These are phyloP conservation scores for Candida alai DNA, from an alignment of 805 yeast species.

Conservation along the genomic window DNA sequence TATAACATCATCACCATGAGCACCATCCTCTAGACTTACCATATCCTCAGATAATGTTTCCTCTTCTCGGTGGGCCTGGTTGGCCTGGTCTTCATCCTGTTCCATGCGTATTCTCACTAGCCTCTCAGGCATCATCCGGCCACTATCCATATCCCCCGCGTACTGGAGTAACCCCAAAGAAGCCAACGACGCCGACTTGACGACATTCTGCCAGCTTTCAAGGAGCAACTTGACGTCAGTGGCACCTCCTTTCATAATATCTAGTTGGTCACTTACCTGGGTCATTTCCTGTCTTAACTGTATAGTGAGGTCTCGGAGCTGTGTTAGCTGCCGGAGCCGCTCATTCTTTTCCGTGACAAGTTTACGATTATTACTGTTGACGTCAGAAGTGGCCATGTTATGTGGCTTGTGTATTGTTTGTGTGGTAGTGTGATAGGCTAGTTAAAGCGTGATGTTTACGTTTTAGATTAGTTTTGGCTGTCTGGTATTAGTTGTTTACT, in stretches of 20 bases:
- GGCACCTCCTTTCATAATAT: constrained; percentile 52
- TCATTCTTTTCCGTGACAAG: constrained; percentile 38
- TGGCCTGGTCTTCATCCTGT: too few species aligned
- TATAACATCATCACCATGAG: too few species aligned
- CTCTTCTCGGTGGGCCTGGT: too few species aligned
- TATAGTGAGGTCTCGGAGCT: constrained; percentile 44
- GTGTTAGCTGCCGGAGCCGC: constrained; percentile 49
- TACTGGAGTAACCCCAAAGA: constrained; percentile 46
- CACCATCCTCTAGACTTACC: too few species aligned
- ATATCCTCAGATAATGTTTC: too few species aligned
- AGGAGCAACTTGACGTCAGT: constrained; percentile 56
- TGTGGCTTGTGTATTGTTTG: not conserved
- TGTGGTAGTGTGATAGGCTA: not conserved
- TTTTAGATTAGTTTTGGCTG: too few species aligned
- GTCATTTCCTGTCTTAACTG: constrained; percentile 45
- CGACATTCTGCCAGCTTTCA: constrained; percentile 62
- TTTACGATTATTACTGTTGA: constrained; percentile 3
- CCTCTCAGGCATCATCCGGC: constrained; percentile 56
- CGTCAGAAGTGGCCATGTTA: constrained; percentile 2
- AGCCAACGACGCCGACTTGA: constrained; percentile 59
- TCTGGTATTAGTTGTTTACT: not conserved
- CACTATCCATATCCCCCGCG: constrained; percentile 30
- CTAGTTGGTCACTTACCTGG: constrained; percentile 45
- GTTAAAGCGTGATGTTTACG: too few species aligned
- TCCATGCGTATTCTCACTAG: constrained; percentile 55